phyloP scores from a whole-genome alignment of 2,329 filamentous ascomycete species.

The Penicillium sp. region DNA sequence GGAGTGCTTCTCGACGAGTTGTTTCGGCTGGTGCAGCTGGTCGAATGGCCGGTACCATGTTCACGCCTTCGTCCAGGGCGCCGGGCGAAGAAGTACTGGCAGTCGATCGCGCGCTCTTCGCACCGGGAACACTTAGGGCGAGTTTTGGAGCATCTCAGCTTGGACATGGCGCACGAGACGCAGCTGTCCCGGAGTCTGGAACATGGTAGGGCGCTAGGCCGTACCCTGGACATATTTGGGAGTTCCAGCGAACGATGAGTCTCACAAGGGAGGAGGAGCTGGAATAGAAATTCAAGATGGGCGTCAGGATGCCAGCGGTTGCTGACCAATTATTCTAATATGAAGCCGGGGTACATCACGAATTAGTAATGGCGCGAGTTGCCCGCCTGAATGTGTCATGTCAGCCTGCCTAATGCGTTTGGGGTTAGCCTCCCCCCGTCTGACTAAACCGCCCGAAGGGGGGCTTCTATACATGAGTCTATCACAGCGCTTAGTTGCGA shows the following conservation, averaged over 20 bases:
- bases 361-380: too few relatives aligned
- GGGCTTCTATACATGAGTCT: too few relatives aligned
- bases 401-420: too few relatives aligned
- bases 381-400: too few relatives aligned
- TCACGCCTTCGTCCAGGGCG: constrained; percentile 32
- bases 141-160: constrained; percentile 30
- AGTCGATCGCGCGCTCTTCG: constrained; percentile 32
- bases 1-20: neutral
- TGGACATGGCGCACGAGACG: constrained; percentile 42
- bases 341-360: too few relatives aligned
- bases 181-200: constrained; percentile 44
- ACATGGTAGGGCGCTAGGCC: neutral
- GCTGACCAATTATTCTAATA: neutral
- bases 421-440: too few relatives aligned
- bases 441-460: too few relatives aligned
- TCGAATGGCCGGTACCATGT: constrained; percentile 4
- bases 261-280: neutral
- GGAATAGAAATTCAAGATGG: neutral
- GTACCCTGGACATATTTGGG: neutral
- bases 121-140: constrained; percentile 38
- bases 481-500: neutral
- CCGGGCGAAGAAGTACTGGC: constrained; percentile 40
- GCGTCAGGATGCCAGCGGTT: neutral
- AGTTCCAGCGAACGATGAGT: neutral
- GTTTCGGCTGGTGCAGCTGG: neutral